phyloP scores from a whole-genome alignment of 208 protist species.

The Endotrypanum monterogeii region DNA sequence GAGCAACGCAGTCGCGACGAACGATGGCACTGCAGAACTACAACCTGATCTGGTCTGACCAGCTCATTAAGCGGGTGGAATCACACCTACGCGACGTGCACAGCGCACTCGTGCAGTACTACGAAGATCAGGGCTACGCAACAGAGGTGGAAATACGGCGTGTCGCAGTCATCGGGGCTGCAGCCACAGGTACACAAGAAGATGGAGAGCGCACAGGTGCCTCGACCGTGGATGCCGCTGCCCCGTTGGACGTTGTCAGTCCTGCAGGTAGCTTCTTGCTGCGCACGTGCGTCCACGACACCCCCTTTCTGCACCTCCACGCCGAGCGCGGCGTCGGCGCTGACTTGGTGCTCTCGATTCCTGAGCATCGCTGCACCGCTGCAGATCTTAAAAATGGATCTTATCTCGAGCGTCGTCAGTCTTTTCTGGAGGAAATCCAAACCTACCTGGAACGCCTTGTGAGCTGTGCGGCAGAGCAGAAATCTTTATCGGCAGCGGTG shows the following conservation, averaged over 20 bases:
- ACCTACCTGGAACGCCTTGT: slow-evolving; percentile 42
- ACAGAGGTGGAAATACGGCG: slow-evolving; percentile 27
- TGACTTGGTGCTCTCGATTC: slow-evolving; percentile 74
- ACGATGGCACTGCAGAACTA: slow-evolving; percentile 75
- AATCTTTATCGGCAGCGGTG: not conserved
- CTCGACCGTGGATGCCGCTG: slow-evolving; percentile 6
- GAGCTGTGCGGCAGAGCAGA: slow-evolving; percentile 11
- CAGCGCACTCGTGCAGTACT: slow-evolving; percentile 61
- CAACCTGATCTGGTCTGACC: slow-evolving; percentile 75
- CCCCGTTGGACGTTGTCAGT: slow-evolving; percentile 42
- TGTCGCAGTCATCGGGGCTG: not conserved
- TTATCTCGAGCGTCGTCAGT: slow-evolving; percentile 71
- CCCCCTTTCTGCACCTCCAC: slow-evolving; percentile 63
- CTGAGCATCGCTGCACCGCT: slow-evolving; percentile 49
- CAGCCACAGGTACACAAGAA: not conserved
- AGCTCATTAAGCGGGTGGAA: slow-evolving; percentile 70
- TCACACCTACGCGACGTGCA: slow-evolving; percentile 75
- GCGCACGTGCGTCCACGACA: slow-evolving; percentile 70
- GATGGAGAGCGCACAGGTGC: slow-evolving; percentile 2
- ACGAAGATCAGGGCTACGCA: slow-evolving; percentile 52
- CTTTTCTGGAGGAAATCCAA: slow-evolving; percentile 67
- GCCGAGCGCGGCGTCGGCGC: slow-evolving; percentile 59
- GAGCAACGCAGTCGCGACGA: not conserved
- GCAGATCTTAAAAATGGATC: slow-evolving; percentile 68
- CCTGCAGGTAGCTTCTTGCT: slow-evolving; percentile 80